These are phyloP conservation scores for Bassia scoparia DNA, from an alignment of 148 eudicot species.

Conservation along the genomic window DNA sequence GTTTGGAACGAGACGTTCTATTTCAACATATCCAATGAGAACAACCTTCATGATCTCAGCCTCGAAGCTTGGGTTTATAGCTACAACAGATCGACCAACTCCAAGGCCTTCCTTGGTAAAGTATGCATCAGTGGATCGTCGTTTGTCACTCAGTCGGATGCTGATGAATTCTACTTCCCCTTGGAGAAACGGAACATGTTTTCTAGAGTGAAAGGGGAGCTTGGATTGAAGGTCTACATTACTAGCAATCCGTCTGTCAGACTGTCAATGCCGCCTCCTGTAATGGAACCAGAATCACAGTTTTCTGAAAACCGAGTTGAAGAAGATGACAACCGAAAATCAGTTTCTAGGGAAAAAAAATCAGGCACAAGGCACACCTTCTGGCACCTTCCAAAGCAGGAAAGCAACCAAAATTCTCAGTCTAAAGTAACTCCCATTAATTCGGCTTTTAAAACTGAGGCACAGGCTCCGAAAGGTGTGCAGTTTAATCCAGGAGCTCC, in stretches of 20 bases:
- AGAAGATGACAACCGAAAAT: slow-evolving; percentile 17
- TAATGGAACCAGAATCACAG: slow-evolving; percentile 33
- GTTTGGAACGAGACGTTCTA: slow-evolving; percentile 82
- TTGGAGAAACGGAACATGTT: slow-evolving; percentile 60
- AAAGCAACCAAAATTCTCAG: slow-evolving; percentile 21
- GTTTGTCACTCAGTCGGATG: slow-evolving; percentile 67
- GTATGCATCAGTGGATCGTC: slow-evolving; percentile 60
- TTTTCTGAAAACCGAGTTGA: slow-evolving; percentile 21
- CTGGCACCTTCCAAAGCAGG: slow-evolving; percentile 27
- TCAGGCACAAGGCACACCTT: slow-evolving; percentile 40
- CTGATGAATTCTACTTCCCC: slow-evolving; percentile 65
- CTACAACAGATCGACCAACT: slow-evolving; percentile 25
- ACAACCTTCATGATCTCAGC: slow-evolving; percentile 42
- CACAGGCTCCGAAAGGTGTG: slow-evolving; percentile 35
- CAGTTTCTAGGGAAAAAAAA: slow-evolving; percentile 27
- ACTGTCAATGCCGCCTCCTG: slow-evolving; percentile 42
- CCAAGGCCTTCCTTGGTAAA: slow-evolving; percentile 65
- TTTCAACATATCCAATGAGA: slow-evolving; percentile 65
- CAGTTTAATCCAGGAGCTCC: slow-evolving; percentile 35
- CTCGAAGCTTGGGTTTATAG: slow-evolving; percentile 68
- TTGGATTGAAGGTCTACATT: slow-evolving; percentile 65
- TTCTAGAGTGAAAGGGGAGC: slow-evolving; percentile 79
- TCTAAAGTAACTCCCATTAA: slow-evolving; percentile 18
- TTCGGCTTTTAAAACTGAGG: slow-evolving; percentile 29
- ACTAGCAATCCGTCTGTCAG: slow-evolving; percentile 49